Base-by-base conservation (phyloP, 1,139 yeast species). In the Saccharomycopsis hybrid region DNA sequence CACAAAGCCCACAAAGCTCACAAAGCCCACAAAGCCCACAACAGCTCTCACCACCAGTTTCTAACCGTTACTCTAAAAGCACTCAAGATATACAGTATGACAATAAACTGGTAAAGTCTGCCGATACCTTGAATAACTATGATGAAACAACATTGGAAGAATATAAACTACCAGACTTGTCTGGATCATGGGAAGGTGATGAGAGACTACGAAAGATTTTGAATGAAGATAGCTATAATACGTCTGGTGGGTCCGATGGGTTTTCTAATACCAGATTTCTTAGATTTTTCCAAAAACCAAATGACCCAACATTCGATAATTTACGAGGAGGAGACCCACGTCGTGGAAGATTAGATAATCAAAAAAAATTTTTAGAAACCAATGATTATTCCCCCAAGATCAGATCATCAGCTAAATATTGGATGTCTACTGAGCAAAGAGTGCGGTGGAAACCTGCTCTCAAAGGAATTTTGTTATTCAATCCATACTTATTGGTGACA, bases 401-500 rank as follows among this genome's bases (percentile, higher is more conserved):
- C n/a, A 60, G 78, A 46, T 72, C 82, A 5, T 73, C 72, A 51
- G 85, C 85, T 0, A 80, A 81, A 18, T 80, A 80, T 60, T 81
- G 86, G 86, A 77, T 80, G 77, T 74, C 81, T 53, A 70, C 76
- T 44, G 81, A 77, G 54, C 82, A 81, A 57, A 70, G 83, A 54
- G 79, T 78, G 47, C 80, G 80, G 57, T 77, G 86, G 76, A 69
- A 74, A 50, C 90, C 94, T 2, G 72, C 76, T 30, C 60, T 87
- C 25, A 71, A 71, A 51, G 70, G 80, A 44, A 68, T 84, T 18
- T 70, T 89, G 44, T 73, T 87, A 50, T 80, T 80, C 57, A 87
- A 85, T 62, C 94, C 95, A 11, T 79, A 85, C 58, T 74, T 89
- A 5, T 97, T 97, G 1, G 70, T 92, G 47, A 73, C 85, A 13